Percentiles rank a stretch among this genome's conserved stretches.
Conservation (phyloP, 2,329 filamentous ascomycete genomes). For the Microsporum audouinii region DNA sequence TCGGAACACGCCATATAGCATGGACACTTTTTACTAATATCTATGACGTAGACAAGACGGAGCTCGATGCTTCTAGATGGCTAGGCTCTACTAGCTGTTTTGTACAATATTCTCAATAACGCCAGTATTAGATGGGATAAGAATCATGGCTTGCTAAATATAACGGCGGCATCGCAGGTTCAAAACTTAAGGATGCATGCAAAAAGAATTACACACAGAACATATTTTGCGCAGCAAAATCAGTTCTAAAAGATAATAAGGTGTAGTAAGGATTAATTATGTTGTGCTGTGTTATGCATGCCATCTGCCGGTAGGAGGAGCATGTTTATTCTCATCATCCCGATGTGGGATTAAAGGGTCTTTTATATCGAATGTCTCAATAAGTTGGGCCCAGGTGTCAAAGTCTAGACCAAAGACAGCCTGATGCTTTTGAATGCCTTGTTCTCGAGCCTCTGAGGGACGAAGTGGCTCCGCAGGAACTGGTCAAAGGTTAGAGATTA, state of each 20-base stretch:
- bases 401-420: constrained; percentile 83
- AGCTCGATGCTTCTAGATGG: not conserved
- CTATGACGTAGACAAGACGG: not conserved
- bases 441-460: constrained; percentile 36
- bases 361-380: constrained; percentile 63
- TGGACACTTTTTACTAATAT: not conserved
- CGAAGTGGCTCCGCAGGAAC: constrained; percentile 34
- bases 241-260: not conserved
- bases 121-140: not conserved
- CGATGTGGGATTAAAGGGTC: constrained; percentile 78
- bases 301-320: not conserved
- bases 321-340: constrained; percentile 39
- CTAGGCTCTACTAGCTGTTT: not conserved
- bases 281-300: not conserved
- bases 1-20: not conserved
- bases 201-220: not conserved
- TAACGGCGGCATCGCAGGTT: not conserved
- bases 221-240: constrained; percentile 2
- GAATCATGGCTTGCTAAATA: not conserved
- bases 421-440: constrained; percentile 60
- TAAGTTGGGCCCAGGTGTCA: constrained; percentile 66
- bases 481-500: constrained; percentile 20
- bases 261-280: not conserved
- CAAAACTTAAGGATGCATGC: not conserved
- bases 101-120: not conserved